Evolutionary conservation across 495 filamentous ascomycete species (phyloP).

Genomic region (Neurospora africana): DNA sequence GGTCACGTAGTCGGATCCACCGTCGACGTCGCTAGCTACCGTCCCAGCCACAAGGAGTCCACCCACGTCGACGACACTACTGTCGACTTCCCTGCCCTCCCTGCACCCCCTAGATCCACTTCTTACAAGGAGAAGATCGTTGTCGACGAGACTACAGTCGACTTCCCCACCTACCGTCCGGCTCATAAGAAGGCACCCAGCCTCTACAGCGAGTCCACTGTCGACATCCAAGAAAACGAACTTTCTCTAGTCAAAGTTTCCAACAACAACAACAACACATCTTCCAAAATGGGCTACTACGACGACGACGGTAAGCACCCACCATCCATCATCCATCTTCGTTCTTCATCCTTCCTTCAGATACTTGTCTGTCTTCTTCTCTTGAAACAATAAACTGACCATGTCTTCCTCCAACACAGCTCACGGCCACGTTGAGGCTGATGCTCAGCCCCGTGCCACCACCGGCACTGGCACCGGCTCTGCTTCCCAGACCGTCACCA

Average conservation of each 20-base stretch:
- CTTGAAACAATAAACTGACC: slow-evolving; percentile 12
- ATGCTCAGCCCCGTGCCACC: slow-evolving; percentile 25
- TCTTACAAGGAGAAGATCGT: slow-evolving; percentile 21
- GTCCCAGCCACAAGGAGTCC: slow-evolving; percentile 19
- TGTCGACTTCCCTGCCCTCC: slow-evolving; percentile 29
- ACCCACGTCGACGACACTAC: slow-evolving; percentile 39
- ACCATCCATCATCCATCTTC: not conserved
- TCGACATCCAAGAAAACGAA: slow-evolving; percentile 35
- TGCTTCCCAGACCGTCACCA: slow-evolving; percentile 73
- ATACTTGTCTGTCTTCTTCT: not conserved
- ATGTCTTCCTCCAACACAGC: slow-evolving; percentile 39
- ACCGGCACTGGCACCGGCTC: slow-evolving; percentile 13
- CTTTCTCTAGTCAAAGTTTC: slow-evolving; percentile 2
- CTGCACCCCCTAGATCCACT: slow-evolving; percentile 7
- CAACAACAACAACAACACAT: slow-evolving; percentile 26
- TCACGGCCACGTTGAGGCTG: slow-evolving; percentile 47
- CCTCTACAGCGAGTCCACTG: slow-evolving; percentile 34
- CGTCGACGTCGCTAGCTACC: slow-evolving; percentile 31
- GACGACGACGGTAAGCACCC: slow-evolving; percentile 64
- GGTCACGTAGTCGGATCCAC: slow-evolving; percentile 37
- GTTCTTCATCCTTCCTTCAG: not conserved
- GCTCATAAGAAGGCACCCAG: slow-evolving; percentile 24
- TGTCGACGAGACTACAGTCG: slow-evolving; percentile 27
- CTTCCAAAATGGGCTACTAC: slow-evolving; percentile 91
- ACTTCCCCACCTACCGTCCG: slow-evolving; percentile 17